phyloP scores from a whole-genome alignment of 371 early-diverging fungal species.

The Rhizopus microsporus region DNA sequence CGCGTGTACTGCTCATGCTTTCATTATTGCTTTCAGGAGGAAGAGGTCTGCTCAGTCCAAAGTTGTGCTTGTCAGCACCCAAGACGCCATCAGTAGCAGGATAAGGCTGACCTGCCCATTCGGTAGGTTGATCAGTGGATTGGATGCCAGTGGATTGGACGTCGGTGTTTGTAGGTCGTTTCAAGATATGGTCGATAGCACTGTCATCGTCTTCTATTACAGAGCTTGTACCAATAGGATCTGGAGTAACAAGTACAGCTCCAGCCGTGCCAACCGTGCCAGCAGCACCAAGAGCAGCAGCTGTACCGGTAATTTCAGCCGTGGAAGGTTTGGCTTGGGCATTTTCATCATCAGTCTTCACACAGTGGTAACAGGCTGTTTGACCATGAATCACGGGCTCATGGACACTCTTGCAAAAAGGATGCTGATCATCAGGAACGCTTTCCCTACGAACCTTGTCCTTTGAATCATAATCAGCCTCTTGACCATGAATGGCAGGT shows the following conservation, averaged over 20 bases:
- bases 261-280: neutral
- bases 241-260: neutral
- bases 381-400: constrained; percentile 19
- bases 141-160: too few relatives aligned
- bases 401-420: constrained; percentile 7
- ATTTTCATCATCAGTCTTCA: neutral
- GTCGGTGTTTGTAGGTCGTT: too few relatives aligned
- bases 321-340: neutral
- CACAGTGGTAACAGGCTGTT: constrained; percentile 10
- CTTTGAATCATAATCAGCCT: constrained; percentile 3
- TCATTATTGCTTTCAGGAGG: neutral
- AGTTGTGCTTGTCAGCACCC: neutral
- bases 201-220: too few relatives aligned
- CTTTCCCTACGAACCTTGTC: constrained; percentile 3
- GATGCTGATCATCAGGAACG: neutral
- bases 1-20: constrained; percentile 25
- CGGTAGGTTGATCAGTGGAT: too few relatives aligned
- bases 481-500: constrained; percentile 25
- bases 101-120: too few relatives aligned
- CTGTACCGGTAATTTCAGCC: neutral
- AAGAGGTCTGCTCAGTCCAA: neutral
- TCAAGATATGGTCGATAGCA: too few relatives aligned
- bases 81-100: neutral
- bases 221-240: too few relatives aligned
- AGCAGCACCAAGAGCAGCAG: neutral